Percentiles rank a stretch among this genome's conserved stretches.
Conservation (phyloP, 2,329 filamentous ascomycete species). For the Blumeriella jaapii region DNA sequence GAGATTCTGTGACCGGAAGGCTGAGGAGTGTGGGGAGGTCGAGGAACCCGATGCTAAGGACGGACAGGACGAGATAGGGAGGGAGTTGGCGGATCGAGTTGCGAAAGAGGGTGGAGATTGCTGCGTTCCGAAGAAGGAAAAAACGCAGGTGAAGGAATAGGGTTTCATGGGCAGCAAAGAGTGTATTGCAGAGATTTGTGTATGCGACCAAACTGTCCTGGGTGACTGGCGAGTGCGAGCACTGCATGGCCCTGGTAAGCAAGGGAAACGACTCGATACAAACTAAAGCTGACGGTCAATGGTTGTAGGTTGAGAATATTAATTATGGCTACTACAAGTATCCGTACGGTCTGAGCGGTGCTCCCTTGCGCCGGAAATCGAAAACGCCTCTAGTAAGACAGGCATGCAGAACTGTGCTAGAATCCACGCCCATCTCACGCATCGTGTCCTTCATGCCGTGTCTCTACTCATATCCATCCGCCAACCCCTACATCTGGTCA, state of each 20-base stretch:
- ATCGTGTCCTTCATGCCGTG: slow-evolving; percentile 2
- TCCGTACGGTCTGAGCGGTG: slow-evolving; percentile 8
- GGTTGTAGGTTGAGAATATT: not conserved
- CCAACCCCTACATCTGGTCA: not conserved
- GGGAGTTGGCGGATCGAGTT: slow-evolving; percentile 36
- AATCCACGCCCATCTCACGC: slow-evolving; percentile 2
- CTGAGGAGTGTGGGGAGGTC: slow-evolving; percentile 43
- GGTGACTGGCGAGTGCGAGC: not conserved
- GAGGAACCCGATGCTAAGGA: slow-evolving; percentile 12
- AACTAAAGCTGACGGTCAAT: not conserved
- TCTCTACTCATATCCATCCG: not conserved
- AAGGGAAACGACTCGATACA: not conserved
- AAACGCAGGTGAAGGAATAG: not conserved
- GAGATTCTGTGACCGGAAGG: slow-evolving; percentile 47
- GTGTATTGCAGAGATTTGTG: not conserved
- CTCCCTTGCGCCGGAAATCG: slow-evolving; percentile 9
- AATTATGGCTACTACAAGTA: slow-evolving; percentile 8
- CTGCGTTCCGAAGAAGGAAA: slow-evolving; percentile 35
- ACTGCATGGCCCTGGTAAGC: not conserved
- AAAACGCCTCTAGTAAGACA: slow-evolving; percentile 9
- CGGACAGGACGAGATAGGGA: slow-evolving; percentile 17
- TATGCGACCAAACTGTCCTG: not conserved
- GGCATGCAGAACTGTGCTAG: slow-evolving; percentile 3
- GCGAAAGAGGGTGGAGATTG: slow-evolving; percentile 39
- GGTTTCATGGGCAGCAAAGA: not conserved